Percentiles rank a stretch among this genome's conserved stretches.
Conservation (phyloP, 2,329 filamentous ascomycete species). For the Sphaerulina populicola region DNA sequence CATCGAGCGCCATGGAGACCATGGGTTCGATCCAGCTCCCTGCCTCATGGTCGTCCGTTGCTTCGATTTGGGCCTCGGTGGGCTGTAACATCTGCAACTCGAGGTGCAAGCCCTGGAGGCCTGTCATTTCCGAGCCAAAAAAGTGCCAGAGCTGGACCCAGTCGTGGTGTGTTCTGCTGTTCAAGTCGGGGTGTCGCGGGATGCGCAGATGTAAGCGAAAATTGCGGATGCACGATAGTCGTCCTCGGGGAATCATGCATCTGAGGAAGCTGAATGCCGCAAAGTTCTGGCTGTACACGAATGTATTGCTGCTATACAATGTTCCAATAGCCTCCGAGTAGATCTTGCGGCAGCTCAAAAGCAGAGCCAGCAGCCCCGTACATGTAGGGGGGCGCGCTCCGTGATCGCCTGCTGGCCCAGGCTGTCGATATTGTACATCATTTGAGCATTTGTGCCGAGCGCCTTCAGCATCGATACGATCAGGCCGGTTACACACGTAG, state of each 20-base stretch:
- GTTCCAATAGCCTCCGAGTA: constrained; percentile 29
- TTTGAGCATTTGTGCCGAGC: constrained; percentile 25
- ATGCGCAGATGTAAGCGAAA: constrained; percentile 28
- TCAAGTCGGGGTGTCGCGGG: constrained; percentile 28
- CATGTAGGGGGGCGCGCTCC: constrained; percentile 17
- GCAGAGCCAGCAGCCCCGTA: constrained; percentile 25
- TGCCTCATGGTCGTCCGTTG: constrained; percentile 23
- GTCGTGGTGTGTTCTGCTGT: constrained; percentile 27
- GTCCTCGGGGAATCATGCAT: constrained; percentile 25
- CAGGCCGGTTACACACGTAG: constrained; percentile 24
- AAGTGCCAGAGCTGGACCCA: constrained; percentile 29
- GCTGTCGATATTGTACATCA: constrained; percentile 12
- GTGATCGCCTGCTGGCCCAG: constrained; percentile 18
- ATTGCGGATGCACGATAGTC: constrained; percentile 25
- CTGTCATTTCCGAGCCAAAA: constrained; percentile 27
- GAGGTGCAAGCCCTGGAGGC: constrained; percentile 25
- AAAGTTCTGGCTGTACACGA: constrained; percentile 30
- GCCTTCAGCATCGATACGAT: constrained; percentile 19
- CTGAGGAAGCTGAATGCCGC: constrained; percentile 29
- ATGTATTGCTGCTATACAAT: constrained; percentile 30
- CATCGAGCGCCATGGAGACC: constrained; percentile 23
- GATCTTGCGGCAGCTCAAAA: constrained; percentile 28
- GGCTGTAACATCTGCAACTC: constrained; percentile 27
- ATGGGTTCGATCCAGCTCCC: constrained; percentile 28
- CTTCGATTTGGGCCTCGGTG: constrained; percentile 25